Evolutionary conservation across 192 early-diverging fungal species (phyloP).

Genomic region (Coemansia sp.): DNA sequence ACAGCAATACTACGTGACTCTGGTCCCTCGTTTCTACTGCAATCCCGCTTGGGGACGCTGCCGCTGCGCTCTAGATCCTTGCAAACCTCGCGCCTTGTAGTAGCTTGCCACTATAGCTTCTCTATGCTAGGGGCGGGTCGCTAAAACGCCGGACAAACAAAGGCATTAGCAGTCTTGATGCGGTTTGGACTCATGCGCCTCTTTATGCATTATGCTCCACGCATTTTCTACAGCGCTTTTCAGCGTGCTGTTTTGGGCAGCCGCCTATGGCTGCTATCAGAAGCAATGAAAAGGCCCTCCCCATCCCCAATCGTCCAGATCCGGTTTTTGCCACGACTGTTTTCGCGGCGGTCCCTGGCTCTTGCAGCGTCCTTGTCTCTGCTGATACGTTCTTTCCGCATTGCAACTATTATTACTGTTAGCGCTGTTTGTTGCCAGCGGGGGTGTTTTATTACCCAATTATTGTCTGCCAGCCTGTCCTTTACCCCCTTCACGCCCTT

Average conservation of each 20-base stretch:
- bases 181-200: constrained; percentile 5
- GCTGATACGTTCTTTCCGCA: not conserved
- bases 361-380: not conserved
- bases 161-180: not conserved
- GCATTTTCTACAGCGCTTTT: not conserved
- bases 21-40: not conserved
- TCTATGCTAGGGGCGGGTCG: not conserved
- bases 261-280: not conserved
- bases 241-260: not conserved
- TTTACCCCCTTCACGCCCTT: not conserved
- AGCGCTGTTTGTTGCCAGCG: not conserved
- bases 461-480: not conserved
- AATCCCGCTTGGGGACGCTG: not conserved
- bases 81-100: not conserved
- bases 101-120: not conserved
- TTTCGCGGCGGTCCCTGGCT: not conserved
- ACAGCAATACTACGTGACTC: not conserved
- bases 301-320: constrained; percentile 2
- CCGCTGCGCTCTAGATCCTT: not conserved
- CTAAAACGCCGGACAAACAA: constrained; percentile 6
- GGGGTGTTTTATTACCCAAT: not conserved
- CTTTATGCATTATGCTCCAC: constrained; percentile 6
- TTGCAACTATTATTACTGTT: not conserved
- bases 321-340: not conserved
- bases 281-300: not conserved